These are phyloP conservation scores for Hortaea sp. DNA, from an alignment of 2,329 filamentous ascomycete species.

Conservation along the genomic window DNA sequence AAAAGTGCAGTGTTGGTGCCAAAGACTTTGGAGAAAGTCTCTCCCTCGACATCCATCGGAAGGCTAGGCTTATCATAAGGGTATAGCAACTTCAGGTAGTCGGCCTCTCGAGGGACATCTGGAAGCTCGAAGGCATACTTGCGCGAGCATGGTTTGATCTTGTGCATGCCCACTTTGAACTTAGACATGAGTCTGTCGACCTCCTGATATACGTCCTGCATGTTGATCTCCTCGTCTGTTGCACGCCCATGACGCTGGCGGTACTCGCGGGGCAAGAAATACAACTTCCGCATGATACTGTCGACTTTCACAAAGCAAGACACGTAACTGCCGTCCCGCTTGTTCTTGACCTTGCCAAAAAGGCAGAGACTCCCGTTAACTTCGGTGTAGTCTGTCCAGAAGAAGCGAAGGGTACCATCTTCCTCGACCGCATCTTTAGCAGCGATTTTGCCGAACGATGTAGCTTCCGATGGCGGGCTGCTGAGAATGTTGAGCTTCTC, in stretches of 20 bases:
- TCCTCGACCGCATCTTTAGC: constrained; percentile 81
- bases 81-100: constrained; percentile 94
- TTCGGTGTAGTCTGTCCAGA: constrained; percentile 95
- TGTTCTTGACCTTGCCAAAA: constrained; percentile 93
- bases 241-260: constrained; percentile 51
- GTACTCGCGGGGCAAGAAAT: constrained; percentile 72
- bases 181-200: constrained; percentile 81
- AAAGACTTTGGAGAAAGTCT: constrained; percentile 91
- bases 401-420: constrained; percentile 85
- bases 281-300: constrained; percentile 86
- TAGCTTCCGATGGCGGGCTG: constrained; percentile 56
- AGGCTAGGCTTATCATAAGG: constrained; percentile 76
- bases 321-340: constrained; percentile 64
- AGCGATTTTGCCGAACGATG: constrained; percentile 67
- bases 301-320: constrained; percentile 96
- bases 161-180: constrained; percentile 78
- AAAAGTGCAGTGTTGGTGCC: constrained; percentile 89
- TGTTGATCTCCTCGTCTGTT: constrained; percentile 68
- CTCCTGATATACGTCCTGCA: constrained; percentile 84
- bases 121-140: constrained; percentile 95
- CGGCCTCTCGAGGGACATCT: constrained; percentile 73
- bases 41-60: constrained; percentile 60
- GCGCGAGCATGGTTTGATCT: constrained; percentile 78
- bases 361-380: constrained; percentile 83
- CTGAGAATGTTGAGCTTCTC: constrained; percentile 77